These are phyloP conservation scores for Clarireedia paspali DNA, from an alignment of 2,329 filamentous ascomycete genomes.

Conservation along the genomic window DNA sequence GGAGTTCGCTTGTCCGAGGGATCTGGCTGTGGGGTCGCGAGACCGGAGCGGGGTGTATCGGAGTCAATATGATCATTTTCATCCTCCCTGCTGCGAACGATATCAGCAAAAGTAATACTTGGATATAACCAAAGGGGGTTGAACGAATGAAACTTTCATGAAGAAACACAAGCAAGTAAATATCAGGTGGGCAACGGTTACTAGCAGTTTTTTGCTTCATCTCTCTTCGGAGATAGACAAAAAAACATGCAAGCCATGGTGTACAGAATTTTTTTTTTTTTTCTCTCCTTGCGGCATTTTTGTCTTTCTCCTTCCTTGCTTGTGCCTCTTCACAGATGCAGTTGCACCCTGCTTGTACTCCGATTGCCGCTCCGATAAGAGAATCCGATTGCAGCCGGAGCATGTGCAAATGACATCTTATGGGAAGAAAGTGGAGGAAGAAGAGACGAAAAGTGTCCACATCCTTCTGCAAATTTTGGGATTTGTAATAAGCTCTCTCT, in stretches of 20 bases:
- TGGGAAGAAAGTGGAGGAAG: constrained; percentile 1
- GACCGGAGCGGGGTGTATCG: constrained; percentile 80
- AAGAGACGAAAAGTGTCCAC: neutral
- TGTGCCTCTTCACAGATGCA: constrained; percentile 1
- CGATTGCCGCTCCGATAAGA: constrained; percentile 26
- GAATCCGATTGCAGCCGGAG: constrained; percentile 15
- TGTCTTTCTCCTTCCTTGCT: neutral
- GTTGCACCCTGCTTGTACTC: constrained; percentile 8
- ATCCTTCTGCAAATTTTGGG: neutral
- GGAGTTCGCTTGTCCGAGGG: constrained; percentile 90
- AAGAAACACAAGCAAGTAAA: neutral
- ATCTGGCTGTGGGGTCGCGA: constrained; percentile 90
- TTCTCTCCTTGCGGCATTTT: neutral
- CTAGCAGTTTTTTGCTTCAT: neutral
- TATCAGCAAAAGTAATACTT: constrained; percentile 24
- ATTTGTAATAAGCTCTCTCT: neutral
- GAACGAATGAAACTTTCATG: neutral
- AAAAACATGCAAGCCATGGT: neutral
- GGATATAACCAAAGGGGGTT: constrained; percentile 8
- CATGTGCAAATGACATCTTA: constrained; percentile 6
- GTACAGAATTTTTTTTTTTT: neutral
- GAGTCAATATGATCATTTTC: constrained; percentile 70
- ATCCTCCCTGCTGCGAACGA: constrained; percentile 44
- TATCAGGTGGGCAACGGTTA: neutral
- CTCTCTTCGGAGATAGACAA: neutral